These are phyloP conservation scores for Phaffia australis DNA, from an alignment of 768 basidiomycete genomes.

Conservation along the genomic window DNA sequence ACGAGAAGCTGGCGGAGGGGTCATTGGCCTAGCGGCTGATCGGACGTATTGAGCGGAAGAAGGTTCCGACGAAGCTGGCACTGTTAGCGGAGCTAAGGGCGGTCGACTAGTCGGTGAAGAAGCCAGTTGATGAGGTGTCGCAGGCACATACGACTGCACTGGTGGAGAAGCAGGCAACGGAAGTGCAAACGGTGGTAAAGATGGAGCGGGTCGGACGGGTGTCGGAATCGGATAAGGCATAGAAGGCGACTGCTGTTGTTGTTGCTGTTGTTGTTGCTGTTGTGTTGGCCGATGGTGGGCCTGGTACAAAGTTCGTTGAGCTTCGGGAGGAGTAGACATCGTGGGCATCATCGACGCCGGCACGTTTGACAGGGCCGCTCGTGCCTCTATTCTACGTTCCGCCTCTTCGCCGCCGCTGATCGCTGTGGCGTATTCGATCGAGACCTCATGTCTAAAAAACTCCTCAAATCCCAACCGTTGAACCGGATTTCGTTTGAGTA, in stretches of 20 bases:
- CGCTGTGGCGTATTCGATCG: slow-evolving; percentile 27
- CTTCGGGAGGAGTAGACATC: slow-evolving; percentile 13
- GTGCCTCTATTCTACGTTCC: slow-evolving; percentile 24
- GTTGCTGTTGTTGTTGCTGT: slow-evolving; percentile 32
- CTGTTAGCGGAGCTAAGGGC: slow-evolving; percentile 31
- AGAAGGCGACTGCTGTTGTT: slow-evolving; percentile 34
- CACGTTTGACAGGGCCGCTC: slow-evolving; percentile 19
- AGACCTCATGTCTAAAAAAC: slow-evolving; percentile 67
- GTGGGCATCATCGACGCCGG: slow-evolving; percentile 23
- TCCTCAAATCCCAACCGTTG: slow-evolving; percentile 83
- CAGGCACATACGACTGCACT: background rate
- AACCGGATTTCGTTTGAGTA: slow-evolving; percentile 70
- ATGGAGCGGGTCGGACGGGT: slow-evolving; percentile 23
- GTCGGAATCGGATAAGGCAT: slow-evolving; percentile 22
- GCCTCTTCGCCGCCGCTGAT: slow-evolving; percentile 24
- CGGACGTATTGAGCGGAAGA: slow-evolving; percentile 5
- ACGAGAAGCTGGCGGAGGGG: slow-evolving; percentile 11
- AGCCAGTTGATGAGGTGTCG: background rate
- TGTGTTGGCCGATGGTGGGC: slow-evolving; percentile 20
- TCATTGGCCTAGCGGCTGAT: background rate
- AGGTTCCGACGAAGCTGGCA: slow-evolving; percentile 8
- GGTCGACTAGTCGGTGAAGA: slow-evolving; percentile 23
- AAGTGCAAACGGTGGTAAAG: slow-evolving; percentile 24
- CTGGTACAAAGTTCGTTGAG: background rate
- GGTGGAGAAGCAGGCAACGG: slow-evolving; percentile 27